Evolutionary conservation across 75 land plant species (phyloP).

Genomic region (Sequoia sempervirens): DNA sequence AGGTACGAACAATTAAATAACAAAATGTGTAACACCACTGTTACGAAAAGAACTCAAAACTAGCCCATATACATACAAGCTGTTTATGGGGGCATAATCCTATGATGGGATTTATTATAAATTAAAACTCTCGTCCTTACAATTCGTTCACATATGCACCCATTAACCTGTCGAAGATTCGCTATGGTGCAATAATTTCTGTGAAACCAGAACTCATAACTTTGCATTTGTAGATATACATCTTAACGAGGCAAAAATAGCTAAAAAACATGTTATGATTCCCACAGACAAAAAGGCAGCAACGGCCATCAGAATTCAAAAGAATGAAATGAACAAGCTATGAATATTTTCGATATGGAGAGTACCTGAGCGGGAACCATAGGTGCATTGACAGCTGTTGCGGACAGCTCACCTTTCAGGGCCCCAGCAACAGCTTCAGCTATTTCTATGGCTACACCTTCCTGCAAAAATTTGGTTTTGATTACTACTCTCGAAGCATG

Average conservation of each 20-base stretch:
- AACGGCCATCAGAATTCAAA: not conserved
- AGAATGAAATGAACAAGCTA: not conserved
- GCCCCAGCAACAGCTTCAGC: slow-evolving; percentile 85
- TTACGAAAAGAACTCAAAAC: not conserved
- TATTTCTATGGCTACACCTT: slow-evolving; percentile 77
- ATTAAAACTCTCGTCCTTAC: not conserved
- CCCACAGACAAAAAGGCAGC: not conserved
- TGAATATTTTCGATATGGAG: not conserved
- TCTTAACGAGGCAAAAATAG: no score
- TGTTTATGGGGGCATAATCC: not conserved
- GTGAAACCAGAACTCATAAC: no score
- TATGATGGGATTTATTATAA: not conserved
- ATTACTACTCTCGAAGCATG: not conserved
- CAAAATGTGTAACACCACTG: no score
- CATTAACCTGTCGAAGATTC: not conserved
- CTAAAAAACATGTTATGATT: not conserved
- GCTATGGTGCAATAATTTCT: no score
- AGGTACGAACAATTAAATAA: not conserved
- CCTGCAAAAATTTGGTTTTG: slow-evolving; percentile 27
- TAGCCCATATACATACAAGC: not conserved
- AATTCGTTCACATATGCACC: no score
- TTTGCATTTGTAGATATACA: no score
- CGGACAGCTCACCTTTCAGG: slow-evolving; percentile 65
- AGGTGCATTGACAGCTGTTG: slow-evolving; percentile 85
- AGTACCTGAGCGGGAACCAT: slow-evolving; percentile 79